Conservation (phyloP, 148 eudicot species). For the Drosera capensis region DNA sequence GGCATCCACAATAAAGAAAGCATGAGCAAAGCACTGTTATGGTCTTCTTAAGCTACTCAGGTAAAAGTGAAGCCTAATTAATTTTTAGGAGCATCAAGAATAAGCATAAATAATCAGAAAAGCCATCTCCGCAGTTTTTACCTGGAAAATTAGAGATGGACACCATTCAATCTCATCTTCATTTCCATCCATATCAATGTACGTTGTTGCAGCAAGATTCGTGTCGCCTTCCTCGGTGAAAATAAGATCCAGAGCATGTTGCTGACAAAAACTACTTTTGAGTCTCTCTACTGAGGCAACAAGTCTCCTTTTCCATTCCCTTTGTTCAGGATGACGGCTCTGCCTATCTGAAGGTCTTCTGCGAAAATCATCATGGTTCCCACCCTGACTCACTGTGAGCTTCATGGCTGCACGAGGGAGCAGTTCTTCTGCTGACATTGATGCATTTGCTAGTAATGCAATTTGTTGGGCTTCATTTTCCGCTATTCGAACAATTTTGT, state of each 20-base stretch:
- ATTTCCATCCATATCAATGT: conserved; percentile 72
- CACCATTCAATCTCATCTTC: conserved; percentile 75
- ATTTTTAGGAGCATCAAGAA: neutral
- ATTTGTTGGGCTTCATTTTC: conserved; percentile 88
- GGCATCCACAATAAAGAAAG: too few species aligned
- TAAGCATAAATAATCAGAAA: neutral
- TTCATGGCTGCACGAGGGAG: conserved; percentile 93
- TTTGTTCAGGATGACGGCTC: conserved; percentile 81
- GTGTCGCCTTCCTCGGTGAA: conserved; percentile 92
- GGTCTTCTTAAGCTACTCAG: too few species aligned
- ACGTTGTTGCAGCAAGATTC: conserved; percentile 79
- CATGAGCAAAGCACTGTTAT: too few species aligned
- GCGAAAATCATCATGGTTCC: conserved; percentile 49
- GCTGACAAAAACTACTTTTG: conserved; percentile 84
- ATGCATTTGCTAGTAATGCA: conserved; percentile 95
- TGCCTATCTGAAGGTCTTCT: conserved; percentile 57
- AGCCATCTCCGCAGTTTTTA: conserved; percentile 11
- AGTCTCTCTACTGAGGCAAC: conserved; percentile 67
- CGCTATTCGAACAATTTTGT: conserved; percentile 80
- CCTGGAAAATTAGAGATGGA: conserved; percentile 91
- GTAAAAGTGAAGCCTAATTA: too few species aligned
- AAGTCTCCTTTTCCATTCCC: conserved; percentile 92
- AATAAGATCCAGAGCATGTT: conserved; percentile 88
- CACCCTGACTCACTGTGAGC: conserved; percentile 44
- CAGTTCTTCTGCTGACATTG: conserved; percentile 75